A percentile compares a stretch with the other conserved stretches of the same genome.
Evolutionary conservation across 2,329 filamentous ascomycete genomes (phyloP).

Genomic region (Coleophoma crateriformis): DNA sequence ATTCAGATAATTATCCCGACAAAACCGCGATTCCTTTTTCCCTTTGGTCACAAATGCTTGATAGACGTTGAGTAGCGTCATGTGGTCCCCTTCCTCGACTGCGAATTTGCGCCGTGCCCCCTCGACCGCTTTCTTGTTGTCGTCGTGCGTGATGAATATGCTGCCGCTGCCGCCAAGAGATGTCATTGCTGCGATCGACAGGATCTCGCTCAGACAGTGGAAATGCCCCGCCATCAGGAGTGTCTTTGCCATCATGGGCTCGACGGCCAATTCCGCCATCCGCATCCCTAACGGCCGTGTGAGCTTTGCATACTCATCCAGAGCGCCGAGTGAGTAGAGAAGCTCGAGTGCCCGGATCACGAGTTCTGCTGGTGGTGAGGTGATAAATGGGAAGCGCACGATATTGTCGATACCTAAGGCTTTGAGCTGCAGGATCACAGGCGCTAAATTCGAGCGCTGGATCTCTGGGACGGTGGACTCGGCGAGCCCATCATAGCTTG

Average conservation of each 20-base stretch:
- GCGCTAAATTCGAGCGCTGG: conserved; percentile 84
- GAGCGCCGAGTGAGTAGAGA: conserved; percentile 76
- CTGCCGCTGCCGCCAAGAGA: conserved; percentile 65
- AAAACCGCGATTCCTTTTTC: conserved; percentile 79
- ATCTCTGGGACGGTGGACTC: conserved; percentile 82
- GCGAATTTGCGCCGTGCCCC: conserved; percentile 75
- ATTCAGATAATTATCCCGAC: conserved; percentile 80
- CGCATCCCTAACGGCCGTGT: conserved; percentile 81
- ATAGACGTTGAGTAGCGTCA: conserved; percentile 92
- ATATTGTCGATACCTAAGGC: conserved; percentile 94
- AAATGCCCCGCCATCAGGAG: conserved; percentile 72
- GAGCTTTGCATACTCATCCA: conserved; percentile 86
- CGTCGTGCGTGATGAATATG: conserved; percentile 77
- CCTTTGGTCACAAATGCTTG: conserved; percentile 80
- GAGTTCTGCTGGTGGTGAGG: conserved; percentile 77
- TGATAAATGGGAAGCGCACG: conserved; percentile 83
- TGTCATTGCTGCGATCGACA: conserved; percentile 92
- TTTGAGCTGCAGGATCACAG: conserved; percentile 85
- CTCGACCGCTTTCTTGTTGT: conserved; percentile 70
- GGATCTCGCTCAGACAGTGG: conserved; percentile 75
- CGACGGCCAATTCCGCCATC: conserved; percentile 90
- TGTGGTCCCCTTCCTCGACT: conserved; percentile 87
- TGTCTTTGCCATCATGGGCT: conserved; percentile 93
- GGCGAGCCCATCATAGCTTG: conserved; percentile 58
- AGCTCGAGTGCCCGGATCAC: conserved; percentile 83